Evolutionary conservation across 768 basidiomycete species (phyloP), one percentile per base, ranked within the genome.

Genomic region (Crepidotus variabilis): DNA sequence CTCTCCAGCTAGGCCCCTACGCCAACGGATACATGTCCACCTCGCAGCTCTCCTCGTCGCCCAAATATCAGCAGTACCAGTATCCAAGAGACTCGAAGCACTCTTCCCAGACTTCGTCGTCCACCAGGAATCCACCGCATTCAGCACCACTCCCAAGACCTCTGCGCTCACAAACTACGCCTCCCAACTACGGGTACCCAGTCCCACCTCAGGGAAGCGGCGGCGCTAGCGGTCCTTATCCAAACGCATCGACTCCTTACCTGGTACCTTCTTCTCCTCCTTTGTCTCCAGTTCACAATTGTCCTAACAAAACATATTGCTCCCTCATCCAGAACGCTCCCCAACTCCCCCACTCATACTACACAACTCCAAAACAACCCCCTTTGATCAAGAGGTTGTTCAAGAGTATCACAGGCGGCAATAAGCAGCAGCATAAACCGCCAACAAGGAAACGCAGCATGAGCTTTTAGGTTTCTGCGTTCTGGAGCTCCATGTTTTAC

Each of bases 361-460:
- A 67, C 35, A 60, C 65, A 52, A 48, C 54, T 32, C 47, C 51
- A 18, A 68, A 65, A 43, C 65, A 56, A 13, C 61, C 60, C 3
- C 67, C 67, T 1, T 56, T 68, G 9, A 59, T 68, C 49, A 67
- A 65, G 51, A 64, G 67, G 16, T 28, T 68, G 34, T 68, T 68
- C 57, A 59, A 60, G 58, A 57, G 60, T 28, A 56, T 66, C 32
- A 67, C 60, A 55, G 64, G 65, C 22, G 55, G 59, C n/a, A 62
- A 58, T 35, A 62, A 57, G 33, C 59, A 66, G 35, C 58, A 57
- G 32, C 55, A 59, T 33, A 62, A 57, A 53, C 52, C 53, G 2
- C 59, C 62, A 23, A 55, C 62, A 47, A 58, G 65, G 47, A 65
- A 66, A 50, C 61, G 67, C 58, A 66, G 65, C 57, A 65, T 56